Conservation (phyloP, 179 eudicot species). For the Silene coronaria region DNA sequence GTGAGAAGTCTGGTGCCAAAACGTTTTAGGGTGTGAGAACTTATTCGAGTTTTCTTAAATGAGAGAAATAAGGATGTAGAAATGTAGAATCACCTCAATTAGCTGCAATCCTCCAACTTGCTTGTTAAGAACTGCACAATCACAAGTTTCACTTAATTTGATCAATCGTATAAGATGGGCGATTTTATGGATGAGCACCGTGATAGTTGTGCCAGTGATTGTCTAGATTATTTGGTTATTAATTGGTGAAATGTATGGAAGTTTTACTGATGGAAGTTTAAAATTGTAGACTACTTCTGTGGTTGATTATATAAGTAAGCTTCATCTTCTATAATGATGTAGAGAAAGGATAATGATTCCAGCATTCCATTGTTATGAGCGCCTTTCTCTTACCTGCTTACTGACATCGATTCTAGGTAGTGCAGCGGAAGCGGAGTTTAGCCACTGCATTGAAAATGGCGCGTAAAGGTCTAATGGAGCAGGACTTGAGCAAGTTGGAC, state of each 20-base stretch:
- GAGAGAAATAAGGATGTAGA: neutral
- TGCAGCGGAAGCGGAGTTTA: neutral
- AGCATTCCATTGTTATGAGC: neutral
- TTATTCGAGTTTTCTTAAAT: neutral
- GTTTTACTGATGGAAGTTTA: too few species aligned
- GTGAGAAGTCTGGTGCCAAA: neutral
- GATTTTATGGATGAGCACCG: neutral
- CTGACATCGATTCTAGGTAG: conserved; percentile 8
- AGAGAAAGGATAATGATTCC: neutral
- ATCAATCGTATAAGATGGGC: neutral
- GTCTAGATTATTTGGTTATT: too few species aligned
- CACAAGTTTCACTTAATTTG: neutral
- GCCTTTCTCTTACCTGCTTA: neutral
- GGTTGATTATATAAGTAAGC: too few species aligned
- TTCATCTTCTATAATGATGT: neutral
- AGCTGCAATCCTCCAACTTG: neutral
- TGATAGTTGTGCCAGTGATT: too few species aligned
- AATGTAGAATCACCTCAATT: neutral
- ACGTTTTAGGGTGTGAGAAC: neutral
- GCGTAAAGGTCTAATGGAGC: conserved; percentile 90
- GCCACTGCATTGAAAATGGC: conserved; percentile 46
- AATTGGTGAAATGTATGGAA: too few species aligned
- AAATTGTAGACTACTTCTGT: too few species aligned
- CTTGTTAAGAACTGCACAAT: neutral
- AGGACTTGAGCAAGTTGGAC: conserved; percentile 89